Conservation (phyloP, 148 eudicot species). For the Silene conica region DNA sequence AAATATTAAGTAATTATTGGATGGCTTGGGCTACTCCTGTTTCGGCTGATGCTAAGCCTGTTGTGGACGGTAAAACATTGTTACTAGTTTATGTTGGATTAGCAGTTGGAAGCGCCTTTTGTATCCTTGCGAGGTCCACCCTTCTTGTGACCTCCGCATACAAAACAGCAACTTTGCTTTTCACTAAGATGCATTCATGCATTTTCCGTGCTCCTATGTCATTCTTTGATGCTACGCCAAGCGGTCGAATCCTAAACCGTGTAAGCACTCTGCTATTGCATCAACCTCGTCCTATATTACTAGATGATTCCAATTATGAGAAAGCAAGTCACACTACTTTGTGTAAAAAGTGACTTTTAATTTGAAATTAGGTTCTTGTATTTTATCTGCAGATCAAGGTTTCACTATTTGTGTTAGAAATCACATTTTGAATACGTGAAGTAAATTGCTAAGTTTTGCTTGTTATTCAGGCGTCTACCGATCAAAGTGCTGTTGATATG, state of each 20-base stretch:
- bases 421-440: neutral
- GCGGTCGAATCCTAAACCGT: constrained; percentile 62
- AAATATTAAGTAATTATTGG: constrained; percentile 69
- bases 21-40: constrained; percentile 78
- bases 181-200: constrained; percentile 53
- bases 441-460: neutral
- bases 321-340: neutral
- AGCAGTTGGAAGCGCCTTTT: constrained; percentile 52
- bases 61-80: constrained; percentile 37
- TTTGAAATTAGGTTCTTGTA: neutral
- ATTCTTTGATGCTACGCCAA: constrained; percentile 76
- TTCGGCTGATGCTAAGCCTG: constrained; percentile 35
- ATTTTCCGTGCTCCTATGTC: constrained; percentile 85
- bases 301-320: neutral
- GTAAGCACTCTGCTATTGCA: constrained; percentile 28
- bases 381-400: neutral
- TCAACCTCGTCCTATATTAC: neutral
- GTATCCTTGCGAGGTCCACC: constrained; percentile 45
- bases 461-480: constrained; percentile 57
- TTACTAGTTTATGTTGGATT: constrained; percentile 51
- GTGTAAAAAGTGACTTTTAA: neutral
- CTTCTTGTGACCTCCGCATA: constrained; percentile 40
- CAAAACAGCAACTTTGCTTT: constrained; percentile 55
- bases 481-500: constrained; percentile 60
- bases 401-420: neutral